Percentiles rank a stretch among this genome's conserved stretches.
phyloP scores from a whole-genome alignment of 257 asterid genomes.

The Parsonsia alboflavescens region DNA sequence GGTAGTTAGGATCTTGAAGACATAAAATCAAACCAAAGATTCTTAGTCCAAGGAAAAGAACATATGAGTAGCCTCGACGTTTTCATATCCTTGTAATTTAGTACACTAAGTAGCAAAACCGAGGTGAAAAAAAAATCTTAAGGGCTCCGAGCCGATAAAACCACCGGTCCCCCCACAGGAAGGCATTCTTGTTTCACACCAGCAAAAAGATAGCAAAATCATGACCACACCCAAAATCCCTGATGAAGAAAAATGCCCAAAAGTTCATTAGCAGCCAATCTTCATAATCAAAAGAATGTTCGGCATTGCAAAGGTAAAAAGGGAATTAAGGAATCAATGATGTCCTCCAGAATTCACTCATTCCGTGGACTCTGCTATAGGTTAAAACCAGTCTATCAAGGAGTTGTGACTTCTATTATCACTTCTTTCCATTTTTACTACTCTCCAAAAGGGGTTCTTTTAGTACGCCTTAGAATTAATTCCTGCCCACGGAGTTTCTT shows the following conservation, averaged over 20 bases:
- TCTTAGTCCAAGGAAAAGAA: not conserved
- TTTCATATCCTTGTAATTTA: not conserved
- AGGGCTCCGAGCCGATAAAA: not conserved
- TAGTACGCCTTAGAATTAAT: constrained; percentile 1
- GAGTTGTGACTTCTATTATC: no score
- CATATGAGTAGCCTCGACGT: not conserved
- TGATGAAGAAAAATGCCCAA: not conserved
- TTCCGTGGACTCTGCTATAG: no score
- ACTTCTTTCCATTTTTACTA: no score
- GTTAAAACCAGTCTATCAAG: no score
- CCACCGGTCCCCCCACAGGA: not conserved
- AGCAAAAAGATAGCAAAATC: no score
- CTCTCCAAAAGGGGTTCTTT: not conserved
- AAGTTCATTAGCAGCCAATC: not conserved
- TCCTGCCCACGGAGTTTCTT: not conserved
- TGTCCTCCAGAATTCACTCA: no score
- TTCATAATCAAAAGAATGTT: not conserved
- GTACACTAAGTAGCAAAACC: not conserved
- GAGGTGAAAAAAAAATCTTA: not conserved
- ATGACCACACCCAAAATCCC: no score
- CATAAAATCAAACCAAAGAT: not conserved
- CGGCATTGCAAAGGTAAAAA: not conserved
- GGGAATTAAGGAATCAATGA: no score
- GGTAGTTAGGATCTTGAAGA: not conserved
- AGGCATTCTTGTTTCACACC: not conserved